Percentiles rank a stretch among this genome's conserved stretches.
phyloP scores from a whole-genome alignment of 768 basidiomycete genomes.

The Amanita pallidorosea region DNA sequence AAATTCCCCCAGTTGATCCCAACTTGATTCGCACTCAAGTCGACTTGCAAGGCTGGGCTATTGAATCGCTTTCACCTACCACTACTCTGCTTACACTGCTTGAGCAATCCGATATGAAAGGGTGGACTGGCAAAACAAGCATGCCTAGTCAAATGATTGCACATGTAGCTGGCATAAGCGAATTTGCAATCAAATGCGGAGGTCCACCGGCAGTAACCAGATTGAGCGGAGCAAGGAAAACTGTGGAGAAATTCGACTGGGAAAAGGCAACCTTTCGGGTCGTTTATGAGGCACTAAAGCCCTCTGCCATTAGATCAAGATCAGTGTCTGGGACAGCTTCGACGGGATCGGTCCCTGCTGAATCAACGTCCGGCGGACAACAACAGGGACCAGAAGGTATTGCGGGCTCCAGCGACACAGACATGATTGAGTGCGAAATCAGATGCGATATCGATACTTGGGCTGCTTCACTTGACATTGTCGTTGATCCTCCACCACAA shows the following conservation, averaged over 20 bases:
- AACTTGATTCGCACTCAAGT: conserved; percentile 87
- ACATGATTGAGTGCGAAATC: conserved; percentile 75
- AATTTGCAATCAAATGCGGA: conserved; percentile 91
- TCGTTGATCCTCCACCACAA: conserved; percentile 88
- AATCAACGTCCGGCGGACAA: background rate
- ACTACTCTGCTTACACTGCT: conserved; percentile 90
- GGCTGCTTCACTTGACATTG: conserved; percentile 74
- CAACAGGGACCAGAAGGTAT: background rate
- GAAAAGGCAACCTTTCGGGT: conserved; percentile 74
- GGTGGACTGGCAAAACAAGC: conserved; percentile 91
- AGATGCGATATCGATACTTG: conserved; percentile 89
- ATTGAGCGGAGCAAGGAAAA: conserved; percentile 65
- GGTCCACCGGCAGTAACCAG: conserved; percentile 90
- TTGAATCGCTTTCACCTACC: conserved; percentile 89
- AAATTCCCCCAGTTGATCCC: conserved; percentile 51
- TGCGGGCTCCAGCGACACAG: background rate
- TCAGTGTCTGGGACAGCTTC: background rate
- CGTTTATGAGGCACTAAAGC: conserved; percentile 56
- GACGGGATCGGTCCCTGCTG: background rate
- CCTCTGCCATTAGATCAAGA: background rate
- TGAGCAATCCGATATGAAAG: conserved; percentile 95
- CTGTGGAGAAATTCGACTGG: conserved; percentile 75
- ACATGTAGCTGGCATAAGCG: conserved; percentile 83
- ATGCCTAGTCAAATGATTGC: conserved; percentile 93
- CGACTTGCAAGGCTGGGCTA: conserved; percentile 98